Evolutionary conservation across 495 filamentous ascomycete genomes (phyloP).

Genomic region (Aspergillus hancockii): DNA sequence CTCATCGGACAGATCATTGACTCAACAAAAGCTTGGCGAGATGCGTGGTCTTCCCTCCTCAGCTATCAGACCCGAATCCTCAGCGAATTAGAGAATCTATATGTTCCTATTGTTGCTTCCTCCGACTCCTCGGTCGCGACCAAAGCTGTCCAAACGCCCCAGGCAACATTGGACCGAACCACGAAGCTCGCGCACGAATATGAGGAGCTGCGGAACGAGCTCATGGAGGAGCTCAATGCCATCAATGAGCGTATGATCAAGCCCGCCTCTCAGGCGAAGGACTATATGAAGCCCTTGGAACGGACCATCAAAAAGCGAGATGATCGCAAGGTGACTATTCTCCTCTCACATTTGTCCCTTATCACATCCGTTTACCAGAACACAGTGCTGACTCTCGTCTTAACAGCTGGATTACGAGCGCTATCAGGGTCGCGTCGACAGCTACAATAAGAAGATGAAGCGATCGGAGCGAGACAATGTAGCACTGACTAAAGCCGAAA

Average conservation of each 20-base stretch:
- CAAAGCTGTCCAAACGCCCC: constrained; percentile 61
- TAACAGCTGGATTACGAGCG: constrained; percentile 76
- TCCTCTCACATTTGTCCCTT: neutral
- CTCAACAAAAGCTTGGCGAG: constrained; percentile 77
- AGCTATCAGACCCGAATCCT: constrained; percentile 68
- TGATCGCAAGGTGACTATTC: constrained; percentile 67
- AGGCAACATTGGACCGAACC: constrained; percentile 63
- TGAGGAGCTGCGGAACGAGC: constrained; percentile 71
- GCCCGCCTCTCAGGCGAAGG: constrained; percentile 72
- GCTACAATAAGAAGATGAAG: constrained; percentile 67
- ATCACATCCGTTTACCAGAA: neutral
- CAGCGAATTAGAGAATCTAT: constrained; percentile 74
- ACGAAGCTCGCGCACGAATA: constrained; percentile 68
- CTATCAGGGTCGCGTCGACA: constrained; percentile 71
- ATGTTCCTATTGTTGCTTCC: constrained; percentile 76
- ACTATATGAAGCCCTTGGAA: constrained; percentile 71
- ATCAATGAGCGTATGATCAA: constrained; percentile 74
- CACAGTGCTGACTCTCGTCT: neutral
- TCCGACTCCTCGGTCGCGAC: constrained; percentile 52
- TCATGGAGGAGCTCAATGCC: constrained; percentile 69
- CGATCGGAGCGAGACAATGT: constrained; percentile 77
- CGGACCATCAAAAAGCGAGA: constrained; percentile 93
- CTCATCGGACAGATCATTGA: constrained; percentile 67
- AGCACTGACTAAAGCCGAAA: constrained; percentile 72
- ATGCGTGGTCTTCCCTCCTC: constrained; percentile 78